Percentiles rank a stretch among this genome's conserved stretches.
These are phyloP conservation scores for Xylariaceae sp. DNA, from an alignment of 2,329 filamentous ascomycete genomes.

Conservation along the genomic window DNA sequence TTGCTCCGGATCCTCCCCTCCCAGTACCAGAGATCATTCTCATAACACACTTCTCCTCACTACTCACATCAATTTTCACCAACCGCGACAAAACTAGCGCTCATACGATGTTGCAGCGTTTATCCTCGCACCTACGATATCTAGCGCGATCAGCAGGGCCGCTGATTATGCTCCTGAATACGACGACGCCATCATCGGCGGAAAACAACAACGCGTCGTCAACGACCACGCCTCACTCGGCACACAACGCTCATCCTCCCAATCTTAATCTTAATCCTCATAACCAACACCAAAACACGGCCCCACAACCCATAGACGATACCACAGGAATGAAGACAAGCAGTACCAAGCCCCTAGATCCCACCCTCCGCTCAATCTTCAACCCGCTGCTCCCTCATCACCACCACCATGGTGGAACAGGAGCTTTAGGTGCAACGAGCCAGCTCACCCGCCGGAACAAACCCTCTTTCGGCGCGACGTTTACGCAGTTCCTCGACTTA, in stretches of 20 bases:
- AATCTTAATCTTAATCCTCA: slow-evolving; percentile 6
- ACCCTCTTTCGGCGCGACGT: slow-evolving; percentile 52
- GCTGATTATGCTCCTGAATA: slow-evolving; percentile 54
- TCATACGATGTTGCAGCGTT: slow-evolving; percentile 45
- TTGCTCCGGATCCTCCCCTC: slow-evolving; percentile 2
- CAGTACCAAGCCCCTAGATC: slow-evolving; percentile 31
- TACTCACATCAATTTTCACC: slow-evolving; percentile 51
- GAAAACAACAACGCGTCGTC: no score
- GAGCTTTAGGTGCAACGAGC: slow-evolving; percentile 18
- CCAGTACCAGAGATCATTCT: slow-evolving; percentile 49
- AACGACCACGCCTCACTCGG: no score
- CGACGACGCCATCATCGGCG: slow-evolving; percentile 34
- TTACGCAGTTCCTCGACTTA: slow-evolving; percentile 51
- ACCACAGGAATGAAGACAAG: slow-evolving; percentile 5
- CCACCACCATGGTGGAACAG: neutral
- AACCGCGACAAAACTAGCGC: slow-evolving; percentile 44
- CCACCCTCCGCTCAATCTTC: slow-evolving; percentile 50
- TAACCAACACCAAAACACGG: neutral
- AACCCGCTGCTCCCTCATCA: slow-evolving; percentile 30
- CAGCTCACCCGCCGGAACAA: slow-evolving; percentile 37
- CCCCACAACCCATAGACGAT: neutral
- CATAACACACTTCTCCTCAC: slow-evolving; percentile 50
- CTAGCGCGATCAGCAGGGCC: slow-evolving; percentile 43
- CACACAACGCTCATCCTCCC: no score
- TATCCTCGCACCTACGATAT: slow-evolving; percentile 44